Base-by-base conservation (phyloP, 2,329 filamentous ascomycete species). In the Clonostachys solani region DNA sequence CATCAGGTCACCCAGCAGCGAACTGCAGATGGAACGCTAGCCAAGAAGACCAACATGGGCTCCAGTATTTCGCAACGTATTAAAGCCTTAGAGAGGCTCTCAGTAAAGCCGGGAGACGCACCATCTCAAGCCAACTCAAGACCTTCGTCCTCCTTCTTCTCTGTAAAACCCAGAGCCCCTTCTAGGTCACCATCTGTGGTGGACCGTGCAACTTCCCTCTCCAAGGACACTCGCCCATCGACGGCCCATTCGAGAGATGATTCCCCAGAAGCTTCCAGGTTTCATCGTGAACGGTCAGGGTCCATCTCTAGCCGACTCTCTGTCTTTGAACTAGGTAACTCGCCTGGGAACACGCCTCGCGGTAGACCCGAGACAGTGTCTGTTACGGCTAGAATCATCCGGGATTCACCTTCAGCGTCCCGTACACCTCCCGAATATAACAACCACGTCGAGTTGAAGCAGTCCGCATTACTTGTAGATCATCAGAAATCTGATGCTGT, bases 61-160 rank as follows among this genome's bases (percentile, higher is more conserved):
- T 91, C 88, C 9, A 91, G 89, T 55, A 96, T 99, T 50, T 95
- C 92, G 4, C 89, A 92, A 63, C 86, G 94, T 40, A 97, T 97
- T 64, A 95, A 96, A 66, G 91, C 92, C 7, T 74, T 99, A 46
- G 89, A 96, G 61, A 92, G 90, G 64, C 77, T 94, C 54, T 77
- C 84, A 49, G 67, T 75, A 10, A 52, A 61, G 47, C 51, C 55
- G 10, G 57, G 50, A 5, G 66, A 66, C 4, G 29, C 42, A 15
- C 43, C 10, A 35, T 52, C 4, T 47, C 54, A 2, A 47, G 43
- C 45, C 64, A 52, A 44, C 55, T 62, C 29, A 71, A 73, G 71
- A 15, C 71, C 76, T 5, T 72, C 74, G 6, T 74, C 81, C 8
- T 71, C 80, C 3, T 80, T 85, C 58, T 80, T 84, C 54, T 75